Conservation (phyloP, 2,329 filamentous ascomycete species). For the Colletotrichum tamarilloi region DNA sequence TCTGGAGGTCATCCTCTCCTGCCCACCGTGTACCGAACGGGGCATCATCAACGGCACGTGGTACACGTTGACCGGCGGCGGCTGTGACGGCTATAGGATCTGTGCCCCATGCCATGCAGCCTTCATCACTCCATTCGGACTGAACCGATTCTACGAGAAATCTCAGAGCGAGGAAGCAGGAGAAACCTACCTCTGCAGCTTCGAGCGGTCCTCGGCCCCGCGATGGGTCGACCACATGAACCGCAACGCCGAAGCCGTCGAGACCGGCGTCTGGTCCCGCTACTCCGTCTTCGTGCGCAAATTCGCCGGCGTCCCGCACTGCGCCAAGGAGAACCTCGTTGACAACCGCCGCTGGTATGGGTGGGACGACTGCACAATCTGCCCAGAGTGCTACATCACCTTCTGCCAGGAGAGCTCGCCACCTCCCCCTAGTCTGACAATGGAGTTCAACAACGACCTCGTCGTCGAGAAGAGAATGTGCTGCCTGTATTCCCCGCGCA, state of each 20-base stretch:
- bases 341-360: conserved; percentile 31
- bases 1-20: conserved; percentile 37
- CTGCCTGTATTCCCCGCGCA: conserved; percentile 34
- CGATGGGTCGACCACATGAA: conserved; percentile 42
- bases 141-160: conserved; percentile 44
- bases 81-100: conserved; percentile 39
- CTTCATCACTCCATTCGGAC: conserved; percentile 40
- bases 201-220: conserved; percentile 39
- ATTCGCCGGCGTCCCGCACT: conserved; percentile 35
- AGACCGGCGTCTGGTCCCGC: conserved; percentile 45
- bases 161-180: conserved; percentile 26
- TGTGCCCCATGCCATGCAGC: conserved; percentile 49
- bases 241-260: conserved; percentile 44
- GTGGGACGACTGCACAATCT: conserved; percentile 36
- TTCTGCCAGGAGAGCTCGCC: conserved; percentile 27
- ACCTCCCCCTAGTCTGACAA: neutral
- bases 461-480: conserved; percentile 27
- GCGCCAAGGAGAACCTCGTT: conserved; percentile 7
- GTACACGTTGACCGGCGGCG: conserved; percentile 44
- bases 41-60: conserved; percentile 46
- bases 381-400: conserved; percentile 30
- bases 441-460: neutral
- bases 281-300: conserved; percentile 43
- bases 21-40: conserved; percentile 42
- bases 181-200: conserved; percentile 43